These are phyloP conservation scores for Debaryomyces robertsiae DNA, from an alignment of 1,139 yeast genomes.

Conservation along the genomic window DNA sequence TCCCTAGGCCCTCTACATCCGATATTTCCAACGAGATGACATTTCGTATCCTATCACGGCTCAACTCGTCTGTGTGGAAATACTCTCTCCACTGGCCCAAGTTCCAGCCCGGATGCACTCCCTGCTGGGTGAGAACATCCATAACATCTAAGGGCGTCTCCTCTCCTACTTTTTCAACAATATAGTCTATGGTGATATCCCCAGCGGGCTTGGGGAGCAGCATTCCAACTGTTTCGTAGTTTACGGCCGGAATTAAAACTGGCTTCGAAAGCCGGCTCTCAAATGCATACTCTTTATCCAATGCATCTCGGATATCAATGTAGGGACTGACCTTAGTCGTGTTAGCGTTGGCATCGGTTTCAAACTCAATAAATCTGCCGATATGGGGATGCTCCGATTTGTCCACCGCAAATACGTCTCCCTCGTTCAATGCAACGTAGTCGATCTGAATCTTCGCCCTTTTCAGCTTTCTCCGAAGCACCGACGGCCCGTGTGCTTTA, in stretches of 20 bases:
- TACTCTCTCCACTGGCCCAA: conserved; percentile 76
- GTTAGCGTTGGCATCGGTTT: conserved; percentile 16
- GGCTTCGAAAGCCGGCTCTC: conserved; percentile 28
- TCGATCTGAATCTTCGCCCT: conserved; percentile 61
- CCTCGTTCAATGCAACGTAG: conserved; percentile 79
- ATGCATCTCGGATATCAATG: conserved; percentile 24
- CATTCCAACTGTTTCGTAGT: conserved; percentile 36
- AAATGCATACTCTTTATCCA: conserved; percentile 42
- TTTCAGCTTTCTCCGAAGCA: conserved; percentile 56
- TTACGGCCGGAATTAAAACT: conserved; percentile 36
- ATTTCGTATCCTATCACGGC: conserved; percentile 70
- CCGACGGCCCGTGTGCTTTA: conserved; percentile 52
- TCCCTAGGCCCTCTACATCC: conserved; percentile 52
- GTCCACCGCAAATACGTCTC: conserved; percentile 62
- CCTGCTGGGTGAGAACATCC: conserved; percentile 86
- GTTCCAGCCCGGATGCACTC: conserved; percentile 64
- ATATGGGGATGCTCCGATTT: conserved; percentile 67
- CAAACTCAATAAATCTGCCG: conserved; percentile 32
- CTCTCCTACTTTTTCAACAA: conserved; percentile 63
- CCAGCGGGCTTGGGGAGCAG: conserved; percentile 35
- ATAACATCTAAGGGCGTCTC: conserved; percentile 75
- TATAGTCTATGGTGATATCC: conserved; percentile 54
- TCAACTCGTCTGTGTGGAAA: conserved; percentile 46
- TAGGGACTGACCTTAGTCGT: conserved; percentile 12
- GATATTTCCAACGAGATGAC: conserved; percentile 84